Evolutionary conservation across 805 yeast species (phyloP), one percentile per base, ranked within the genome.

Genomic region (Starmerella lactis-condensi): DNA sequence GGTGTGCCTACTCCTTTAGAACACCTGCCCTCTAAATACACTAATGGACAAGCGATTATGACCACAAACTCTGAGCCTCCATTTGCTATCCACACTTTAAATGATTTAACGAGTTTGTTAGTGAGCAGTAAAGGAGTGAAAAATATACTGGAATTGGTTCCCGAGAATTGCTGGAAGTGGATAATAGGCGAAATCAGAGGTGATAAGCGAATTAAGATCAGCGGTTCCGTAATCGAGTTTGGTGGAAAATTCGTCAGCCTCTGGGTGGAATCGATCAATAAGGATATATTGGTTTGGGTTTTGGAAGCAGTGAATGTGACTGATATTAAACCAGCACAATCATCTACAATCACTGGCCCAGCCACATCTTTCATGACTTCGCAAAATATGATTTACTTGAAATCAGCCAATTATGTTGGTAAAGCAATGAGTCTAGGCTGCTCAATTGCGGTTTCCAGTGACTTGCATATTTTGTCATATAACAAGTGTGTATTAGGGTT

Each of bases 21-120:
- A 21, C 45, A 48, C 14, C 35, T 44, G 1, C 64, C 82, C 0
- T 72, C 76, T 2, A 81, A 76, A 43, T 73, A 72, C 36, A 57
- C 56, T 6, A 53, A 75, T 0, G 60, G 69, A 1, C 89, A 79
- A 46, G 89, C 93, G 0, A 73, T 82, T 9, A 73, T 83, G 50
- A 79, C 93, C 0, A 77, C 91, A 29, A 70, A 69, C 2, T 57
- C 65, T 16, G 68, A 65, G 10, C 63, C 65, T 29, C 95, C 95
- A 1, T 83, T 89, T 83, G 56, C 60, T 17, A 64, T 83, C 30
- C 69, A 68, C 45, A 83, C 91, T 5, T 81, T 91, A 11, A 83
- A 85, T 49, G 95, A 83, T 53, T 59, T 82, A 41, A 92, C 93
- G 0, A 77, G 92, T 47, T 60, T 81, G 36, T 70, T 78, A 58